Evolutionary conservation across 805 yeast species (phyloP).

Genomic region (Cyberlindnera amylophila): DNA sequence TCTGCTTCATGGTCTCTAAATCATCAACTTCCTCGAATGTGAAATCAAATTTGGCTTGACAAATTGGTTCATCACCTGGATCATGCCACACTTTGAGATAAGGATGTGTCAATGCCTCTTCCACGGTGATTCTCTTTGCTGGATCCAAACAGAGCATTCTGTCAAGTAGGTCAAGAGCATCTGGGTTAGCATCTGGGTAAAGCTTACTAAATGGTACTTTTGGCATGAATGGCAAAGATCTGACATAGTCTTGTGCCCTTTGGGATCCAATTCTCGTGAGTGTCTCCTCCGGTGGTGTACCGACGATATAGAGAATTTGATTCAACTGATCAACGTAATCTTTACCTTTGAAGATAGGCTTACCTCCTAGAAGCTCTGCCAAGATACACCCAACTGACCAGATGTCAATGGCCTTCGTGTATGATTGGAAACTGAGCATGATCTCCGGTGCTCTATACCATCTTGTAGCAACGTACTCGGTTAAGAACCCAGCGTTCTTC

Average conservation of each 20-base stretch:
- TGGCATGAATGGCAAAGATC: constrained; percentile 79
- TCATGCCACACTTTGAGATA: constrained; percentile 89
- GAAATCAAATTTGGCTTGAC: constrained; percentile 80
- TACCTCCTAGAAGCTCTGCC: constrained; percentile 89
- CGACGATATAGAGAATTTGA: constrained; percentile 79
- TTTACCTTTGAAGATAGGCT: constrained; percentile 89
- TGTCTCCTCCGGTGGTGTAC: constrained; percentile 84
- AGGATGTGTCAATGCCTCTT: constrained; percentile 85
- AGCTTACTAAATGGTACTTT: constrained; percentile 66
- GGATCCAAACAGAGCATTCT: constrained; percentile 88
- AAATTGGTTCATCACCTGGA: constrained; percentile 85
- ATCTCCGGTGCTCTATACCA: constrained; percentile 99
- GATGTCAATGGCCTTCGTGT: constrained; percentile 93
- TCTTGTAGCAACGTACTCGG: constrained; percentile 97
- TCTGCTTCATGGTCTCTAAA: constrained; percentile 64
- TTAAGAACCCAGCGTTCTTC: constrained; percentile 87
- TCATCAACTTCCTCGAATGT: constrained; percentile 79
- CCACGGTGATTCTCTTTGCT: constrained; percentile 75
- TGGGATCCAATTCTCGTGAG: constrained; percentile 70
- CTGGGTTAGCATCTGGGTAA: constrained; percentile 83
- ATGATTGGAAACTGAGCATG: constrained; percentile 90
- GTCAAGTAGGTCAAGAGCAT: constrained; percentile 76
- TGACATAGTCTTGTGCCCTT: constrained; percentile 88
- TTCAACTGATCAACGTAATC: constrained; percentile 95
- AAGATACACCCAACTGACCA: constrained; percentile 98